phyloP scores from a whole-genome alignment of 495 filamentous ascomycete genomes.

The Usnea hakonensis region DNA sequence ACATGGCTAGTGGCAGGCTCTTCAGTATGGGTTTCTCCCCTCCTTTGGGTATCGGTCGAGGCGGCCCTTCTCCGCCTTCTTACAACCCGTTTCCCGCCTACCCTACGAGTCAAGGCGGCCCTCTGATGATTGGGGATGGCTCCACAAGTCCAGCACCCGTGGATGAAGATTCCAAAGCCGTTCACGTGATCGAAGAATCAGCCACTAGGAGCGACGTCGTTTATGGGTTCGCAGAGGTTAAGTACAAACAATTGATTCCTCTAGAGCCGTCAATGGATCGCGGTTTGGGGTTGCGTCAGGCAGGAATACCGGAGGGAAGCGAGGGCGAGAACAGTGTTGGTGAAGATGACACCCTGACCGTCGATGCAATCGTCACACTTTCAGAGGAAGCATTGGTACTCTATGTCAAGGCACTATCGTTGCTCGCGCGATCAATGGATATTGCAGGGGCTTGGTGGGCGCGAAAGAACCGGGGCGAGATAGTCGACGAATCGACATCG shows the following conservation, averaged over 20 bases:
- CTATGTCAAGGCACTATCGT: conserved; percentile 84
- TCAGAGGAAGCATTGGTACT: conserved; percentile 93
- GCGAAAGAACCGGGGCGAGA: conserved; percentile 62
- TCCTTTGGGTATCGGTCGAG: conserved; percentile 58
- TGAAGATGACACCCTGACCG: conserved; percentile 64
- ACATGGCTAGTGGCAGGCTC: conserved; percentile 81
- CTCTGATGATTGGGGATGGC: conserved; percentile 60
- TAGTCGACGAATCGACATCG: conserved; percentile 41
- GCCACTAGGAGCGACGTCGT: conserved; percentile 91
- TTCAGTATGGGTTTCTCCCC: conserved; percentile 69
- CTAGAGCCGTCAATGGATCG: conserved; percentile 68
- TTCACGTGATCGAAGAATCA: conserved; percentile 79
- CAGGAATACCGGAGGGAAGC: conserved; percentile 39
- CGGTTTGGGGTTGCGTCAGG: conserved; percentile 55
- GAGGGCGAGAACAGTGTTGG: conserved; percentile 28
- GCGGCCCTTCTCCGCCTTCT: conserved; percentile 62
- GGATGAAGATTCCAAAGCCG: conserved; percentile 74
- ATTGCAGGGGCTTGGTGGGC: conserved; percentile 91
- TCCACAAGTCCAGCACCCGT: conserved; percentile 46
- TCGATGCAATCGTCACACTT: conserved; percentile 75
- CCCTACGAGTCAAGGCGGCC: conserved; percentile 55
- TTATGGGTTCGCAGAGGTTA: conserved; percentile 94
- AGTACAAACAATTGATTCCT: conserved; percentile 92
- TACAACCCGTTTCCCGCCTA: conserved; percentile 83
- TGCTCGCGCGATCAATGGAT: conserved; percentile 93